Base-by-base conservation (phyloP, 306 rosid species). In the Vicia sativa region DNA sequence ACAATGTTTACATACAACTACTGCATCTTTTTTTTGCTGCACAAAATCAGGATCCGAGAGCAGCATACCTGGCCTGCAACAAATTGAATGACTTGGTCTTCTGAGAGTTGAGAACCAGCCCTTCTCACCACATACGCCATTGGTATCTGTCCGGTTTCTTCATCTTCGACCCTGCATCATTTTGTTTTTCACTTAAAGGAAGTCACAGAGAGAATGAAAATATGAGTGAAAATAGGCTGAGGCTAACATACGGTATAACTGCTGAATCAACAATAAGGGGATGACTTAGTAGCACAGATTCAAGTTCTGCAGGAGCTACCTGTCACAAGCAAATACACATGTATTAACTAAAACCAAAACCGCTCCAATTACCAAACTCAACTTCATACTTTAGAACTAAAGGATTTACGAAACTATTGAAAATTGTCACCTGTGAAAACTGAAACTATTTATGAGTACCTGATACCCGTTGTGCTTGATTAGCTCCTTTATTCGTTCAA, bases 231-330 rank as follows among this genome's bases (percentile, higher is more conserved):
- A 39, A 57, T 46, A 7, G 9, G 73, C 14, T 6, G 28, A 65
- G 62, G 62, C 12, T 8, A 50, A 77, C 89, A 0, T 71, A 92
- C 93, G 98, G 98, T 46, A 87, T 83, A 79, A 92, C 93, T 1
- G 96, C 98, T 37, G 96, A 86, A 77, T 92, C 98, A 26, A 87
- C 69, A 86, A 92, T 86, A 18, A 74, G 70, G 4, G 96, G 80
- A 71, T 92, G 98, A 52, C 91, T 82, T 65, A 92, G 65, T 66
- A 92, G 87, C 57, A 92, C 28, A 15, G 98, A 87, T 72, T 92
- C 96, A 69, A 92, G 76, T 68, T 92, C 98, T 71, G 98, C 96
- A 11, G 96, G 98, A 78, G 98, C 98, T 53, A 92, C 92, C 95
- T 90, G 81, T 54, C 56, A 83, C 34, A 21, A 75, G 57, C 45